Evolutionary conservation across 2,329 filamentous ascomycete genomes (phyloP), one percentile per base, ranked within the genome.

Genomic region (Pseudocercospora vitis): DNA sequence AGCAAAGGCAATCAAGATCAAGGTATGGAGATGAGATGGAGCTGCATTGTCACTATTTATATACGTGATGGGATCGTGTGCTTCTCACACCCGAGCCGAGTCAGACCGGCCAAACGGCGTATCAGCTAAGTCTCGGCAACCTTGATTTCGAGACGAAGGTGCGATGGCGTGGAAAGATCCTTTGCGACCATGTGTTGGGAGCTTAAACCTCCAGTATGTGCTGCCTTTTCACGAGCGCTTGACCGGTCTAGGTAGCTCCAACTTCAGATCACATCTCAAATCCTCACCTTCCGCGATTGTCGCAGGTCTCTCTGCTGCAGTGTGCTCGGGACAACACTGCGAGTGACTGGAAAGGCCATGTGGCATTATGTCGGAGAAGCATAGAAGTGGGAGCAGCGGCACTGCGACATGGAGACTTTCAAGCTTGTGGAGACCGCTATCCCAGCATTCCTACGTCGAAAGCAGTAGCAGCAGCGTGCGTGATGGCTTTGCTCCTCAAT

Each of bases 381-480:
- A 35, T 29, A 48, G 16, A 21, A 48, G 28, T 14, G 45, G 42
- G 14, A 45, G 42, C 42, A 31, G 45, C n/a, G 23, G 24, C 9
- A 48, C 44, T 26, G 35, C 50, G 19, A 52, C 24, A 12, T 52
- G 50, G 50, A 52, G 50, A 39, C 50, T 52, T 9, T 48, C 40
- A 9, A 52, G 50, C 32, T 24, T 52, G n/a, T 52, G 50, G 50
- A 47, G 31, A 39, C 40, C 32, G n/a, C 40, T 46, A 14, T 37
- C 50, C n/a, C 31, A 39, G 35, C 44, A 48, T 32, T 37, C 29
- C 50, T 16, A 7, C 39, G 44, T 29, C 16, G 40, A 48, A 24
- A 42, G 37, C 14, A 31, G 26, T 5, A 31, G 32, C 21, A 18
- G 63, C 11, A 57, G 61, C 28, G 42, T 52, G 11, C 63, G 58